Evolutionary conservation across 2,329 filamentous ascomycete species (phyloP).

Genomic region (Clonostachys byssicola): DNA sequence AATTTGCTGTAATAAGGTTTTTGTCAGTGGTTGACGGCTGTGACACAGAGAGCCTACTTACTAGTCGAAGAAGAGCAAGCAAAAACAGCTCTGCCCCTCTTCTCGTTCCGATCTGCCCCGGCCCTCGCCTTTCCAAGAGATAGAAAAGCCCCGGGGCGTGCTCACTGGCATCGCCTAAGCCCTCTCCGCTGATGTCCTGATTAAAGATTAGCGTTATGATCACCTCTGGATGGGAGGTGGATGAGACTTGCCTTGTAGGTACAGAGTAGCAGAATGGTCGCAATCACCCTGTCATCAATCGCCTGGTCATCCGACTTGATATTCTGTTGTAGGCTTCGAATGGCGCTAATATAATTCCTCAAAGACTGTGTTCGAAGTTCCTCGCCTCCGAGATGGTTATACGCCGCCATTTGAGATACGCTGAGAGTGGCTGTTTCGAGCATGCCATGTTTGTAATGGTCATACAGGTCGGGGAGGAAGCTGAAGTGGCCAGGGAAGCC

Average conservation of each 20-base stretch:
- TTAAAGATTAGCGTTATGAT: neutral
- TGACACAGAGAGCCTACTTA: constrained; percentile 9
- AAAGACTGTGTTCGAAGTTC: constrained; percentile 18
- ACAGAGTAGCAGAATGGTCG: constrained; percentile 21
- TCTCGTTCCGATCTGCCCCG: constrained; percentile 19
- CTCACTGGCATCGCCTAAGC: constrained; percentile 16
- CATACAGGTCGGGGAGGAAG: constrained; percentile 20
- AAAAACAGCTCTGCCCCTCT: constrained; percentile 21
- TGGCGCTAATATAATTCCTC: constrained; percentile 17
- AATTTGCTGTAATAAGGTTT: constrained; percentile 15
- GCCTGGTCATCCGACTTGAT: constrained; percentile 15
- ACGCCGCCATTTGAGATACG: constrained; percentile 25
- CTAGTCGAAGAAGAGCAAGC: constrained; percentile 18
- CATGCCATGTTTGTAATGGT: constrained; percentile 15
- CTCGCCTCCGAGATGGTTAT: constrained; percentile 20
- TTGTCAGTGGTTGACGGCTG: neutral
- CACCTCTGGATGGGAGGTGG: neutral
- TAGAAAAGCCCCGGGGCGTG: constrained; percentile 24
- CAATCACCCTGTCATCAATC: constrained; percentile 20
- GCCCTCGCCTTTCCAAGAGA: constrained; percentile 20
- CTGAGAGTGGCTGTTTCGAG: constrained; percentile 22
- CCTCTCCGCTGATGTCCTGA: constrained; percentile 24
- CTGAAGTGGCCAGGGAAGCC: constrained; percentile 23
- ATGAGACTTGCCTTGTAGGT: constrained; percentile 13
- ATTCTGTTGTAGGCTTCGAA: constrained; percentile 16